Percentiles rank a stretch among this genome's conserved stretches.
These are phyloP conservation scores for Cryptococcus depauperatus DNA, from an alignment of 1,284 basidiomycete genomes.

Conservation along the genomic window DNA sequence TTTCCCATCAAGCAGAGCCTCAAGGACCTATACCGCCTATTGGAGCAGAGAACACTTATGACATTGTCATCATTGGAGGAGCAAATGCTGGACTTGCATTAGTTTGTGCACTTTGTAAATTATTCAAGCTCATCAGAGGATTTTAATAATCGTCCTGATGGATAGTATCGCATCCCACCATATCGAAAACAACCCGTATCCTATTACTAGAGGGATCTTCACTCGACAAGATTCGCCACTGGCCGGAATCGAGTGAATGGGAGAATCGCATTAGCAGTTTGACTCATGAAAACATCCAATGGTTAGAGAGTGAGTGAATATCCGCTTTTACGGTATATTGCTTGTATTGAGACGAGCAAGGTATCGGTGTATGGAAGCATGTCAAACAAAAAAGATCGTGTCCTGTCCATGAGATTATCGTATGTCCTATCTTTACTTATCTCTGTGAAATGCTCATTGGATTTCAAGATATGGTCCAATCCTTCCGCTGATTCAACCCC, in stretches of 20 bases:
- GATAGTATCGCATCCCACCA: constrained; percentile 53
- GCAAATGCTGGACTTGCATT: constrained; percentile 87
- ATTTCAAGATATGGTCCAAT: constrained; percentile 61
- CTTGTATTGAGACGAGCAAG: constrained; percentile 46
- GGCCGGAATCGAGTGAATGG: constrained; percentile 57
- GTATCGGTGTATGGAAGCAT: constrained; percentile 70
- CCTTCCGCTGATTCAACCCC: constrained; percentile 46
- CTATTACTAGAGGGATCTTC: constrained; percentile 73
- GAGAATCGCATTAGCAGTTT: constrained; percentile 86
- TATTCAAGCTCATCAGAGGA: not conserved
- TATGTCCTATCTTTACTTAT: constrained; percentile 31
- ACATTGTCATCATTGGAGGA: constrained; percentile 89
- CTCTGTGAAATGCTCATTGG: not conserved
- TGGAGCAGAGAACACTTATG: constrained; percentile 47
- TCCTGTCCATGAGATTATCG: constrained; percentile 77
- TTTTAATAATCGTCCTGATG: not conserved
- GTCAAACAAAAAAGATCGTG: constrained; percentile 65
- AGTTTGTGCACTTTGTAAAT: constrained; percentile 72
- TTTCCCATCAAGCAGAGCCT: not conserved
- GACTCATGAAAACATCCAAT: constrained; percentile 70
- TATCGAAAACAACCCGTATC: constrained; percentile 53
- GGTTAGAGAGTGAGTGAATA: constrained; percentile 60
- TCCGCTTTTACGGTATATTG: not conserved
- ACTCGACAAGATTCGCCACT: constrained; percentile 59
- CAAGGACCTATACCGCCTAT: constrained; percentile 16